Evolutionary conservation across 768 basidiomycete genomes (phyloP), one percentile per base, ranked within the genome.

Genomic region (Lactarius indigo): DNA sequence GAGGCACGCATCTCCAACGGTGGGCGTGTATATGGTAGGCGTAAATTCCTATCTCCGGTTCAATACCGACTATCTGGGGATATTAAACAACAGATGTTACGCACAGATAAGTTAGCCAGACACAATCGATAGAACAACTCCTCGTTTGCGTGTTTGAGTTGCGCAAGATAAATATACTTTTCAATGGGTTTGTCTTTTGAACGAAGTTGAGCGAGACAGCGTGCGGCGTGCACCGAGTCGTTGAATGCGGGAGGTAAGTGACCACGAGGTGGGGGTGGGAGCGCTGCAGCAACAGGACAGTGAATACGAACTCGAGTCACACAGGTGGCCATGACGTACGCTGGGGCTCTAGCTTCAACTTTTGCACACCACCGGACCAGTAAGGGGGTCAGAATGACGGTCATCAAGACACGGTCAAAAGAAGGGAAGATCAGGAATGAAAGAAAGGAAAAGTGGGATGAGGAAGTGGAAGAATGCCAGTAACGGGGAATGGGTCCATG

Each of bases 11-110:
- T 96, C 92, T 30, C 94, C 94, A 33, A 96, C 93, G 17, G 91
- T 93, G 0, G 94, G 94, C 0, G 94, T 96, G 75, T 96, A 96
- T 63, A 96, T 92, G 52, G 95, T 82, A 17, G 94, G 94, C 15
- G 82, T 84, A 62, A 86, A 77, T 74, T 84, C 85, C 81, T 83
- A 70, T 5, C 17, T 23, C 13, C 31, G 50, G 26, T 39, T 31
- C 42, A 59, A 23, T 55, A 39, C 17, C 39, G 47, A 57, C 26
- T 54, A 13, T 28, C 35, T 61, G 69, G 59, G 42, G 47, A 33
- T 37, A 60, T 61, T n/a, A 15, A 50, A n/a, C 8, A 50, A 26
- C 41, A 47, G 35, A 67, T 20, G 47, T 30, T 31, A 76, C 72
- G 82, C 80, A 80, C 91, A 33, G 85, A 72, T 84, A 94, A 87